phyloP scores from a whole-genome alignment of 164 flowering plant species.

The Aristolochia fimbriata region DNA sequence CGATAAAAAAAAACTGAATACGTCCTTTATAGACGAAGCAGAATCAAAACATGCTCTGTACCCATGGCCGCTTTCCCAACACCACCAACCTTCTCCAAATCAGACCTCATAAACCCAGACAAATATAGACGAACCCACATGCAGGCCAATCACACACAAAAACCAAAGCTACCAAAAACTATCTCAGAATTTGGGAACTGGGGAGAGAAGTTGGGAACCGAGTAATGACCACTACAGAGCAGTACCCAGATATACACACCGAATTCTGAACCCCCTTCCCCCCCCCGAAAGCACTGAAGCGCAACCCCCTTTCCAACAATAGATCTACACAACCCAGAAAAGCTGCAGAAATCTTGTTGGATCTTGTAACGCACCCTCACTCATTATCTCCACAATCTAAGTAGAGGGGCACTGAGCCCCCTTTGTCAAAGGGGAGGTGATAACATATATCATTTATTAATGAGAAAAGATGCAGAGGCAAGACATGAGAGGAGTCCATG shows the following conservation, averaged over 20 bases:
- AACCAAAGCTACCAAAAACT: conserved; percentile 16
- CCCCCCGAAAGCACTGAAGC: no score
- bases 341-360: not conserved
- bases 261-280: not conserved
- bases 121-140: conserved; percentile 18
- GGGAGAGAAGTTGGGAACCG: conserved; percentile 24
- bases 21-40: not conserved
- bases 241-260: not conserved
- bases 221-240: conserved; percentile 2
- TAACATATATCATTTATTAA: not conserved
- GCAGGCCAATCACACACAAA: conserved; percentile 18
- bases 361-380: conserved; percentile 2
- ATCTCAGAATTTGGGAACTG: conserved; percentile 1
- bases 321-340: conserved; percentile 1
- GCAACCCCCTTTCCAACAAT: not conserved
- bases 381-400: not conserved
- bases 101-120: conserved; percentile 9
- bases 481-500: not conserved
- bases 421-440: not conserved
- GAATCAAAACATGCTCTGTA: conserved; percentile 15
- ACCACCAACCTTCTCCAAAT: conserved; percentile 13
- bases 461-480: not conserved
- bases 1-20: no score
- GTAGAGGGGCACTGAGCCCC: conserved; percentile 3
- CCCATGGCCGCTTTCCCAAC: conserved; percentile 1